Conservation (phyloP, 225 moss, liverwort and hornwort species). For the Thuidium tamariscinum region DNA sequence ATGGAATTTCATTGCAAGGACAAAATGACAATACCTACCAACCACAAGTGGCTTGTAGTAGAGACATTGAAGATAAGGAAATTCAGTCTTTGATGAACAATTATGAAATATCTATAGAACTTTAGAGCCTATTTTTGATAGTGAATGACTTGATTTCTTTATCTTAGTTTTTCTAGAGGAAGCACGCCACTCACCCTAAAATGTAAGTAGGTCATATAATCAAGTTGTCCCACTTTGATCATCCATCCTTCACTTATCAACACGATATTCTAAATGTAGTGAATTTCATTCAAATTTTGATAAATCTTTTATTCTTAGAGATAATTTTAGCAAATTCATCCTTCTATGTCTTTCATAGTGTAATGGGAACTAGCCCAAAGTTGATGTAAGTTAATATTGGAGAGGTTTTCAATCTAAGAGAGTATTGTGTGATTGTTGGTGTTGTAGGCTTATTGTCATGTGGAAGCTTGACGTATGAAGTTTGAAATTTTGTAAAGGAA, state of each 20-base stretch:
- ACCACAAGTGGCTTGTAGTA: too few species aligned
- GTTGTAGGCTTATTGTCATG: not conserved
- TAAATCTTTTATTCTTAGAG: too few species aligned
- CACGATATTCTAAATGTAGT: too few species aligned
- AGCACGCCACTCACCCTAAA: rapidly evolving
- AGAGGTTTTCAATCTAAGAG: rapidly evolving
- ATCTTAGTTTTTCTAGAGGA: too few species aligned
- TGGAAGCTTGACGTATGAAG: too few species aligned
- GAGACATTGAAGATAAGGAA: too few species aligned
- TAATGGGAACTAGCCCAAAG: too few species aligned
- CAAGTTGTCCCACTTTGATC: not conserved
- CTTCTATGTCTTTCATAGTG: too few species aligned
- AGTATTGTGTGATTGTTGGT: not conserved
- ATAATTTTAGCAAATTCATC: not conserved
- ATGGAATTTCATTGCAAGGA: too few species aligned
- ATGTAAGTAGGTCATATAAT: not conserved
- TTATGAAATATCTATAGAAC: not conserved
- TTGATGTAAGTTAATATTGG: not conserved
- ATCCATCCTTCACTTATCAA: not conserved
- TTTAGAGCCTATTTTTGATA: not conserved
- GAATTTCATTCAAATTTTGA: not conserved
- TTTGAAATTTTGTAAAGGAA: not conserved
- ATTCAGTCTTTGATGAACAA: not conserved
- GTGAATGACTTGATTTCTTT: too few species aligned
- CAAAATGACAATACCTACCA: too few species aligned